Evolutionary conservation across 2,329 filamentous ascomycete species (phyloP).

Genomic region (Verticillium tricorpus): DNA sequence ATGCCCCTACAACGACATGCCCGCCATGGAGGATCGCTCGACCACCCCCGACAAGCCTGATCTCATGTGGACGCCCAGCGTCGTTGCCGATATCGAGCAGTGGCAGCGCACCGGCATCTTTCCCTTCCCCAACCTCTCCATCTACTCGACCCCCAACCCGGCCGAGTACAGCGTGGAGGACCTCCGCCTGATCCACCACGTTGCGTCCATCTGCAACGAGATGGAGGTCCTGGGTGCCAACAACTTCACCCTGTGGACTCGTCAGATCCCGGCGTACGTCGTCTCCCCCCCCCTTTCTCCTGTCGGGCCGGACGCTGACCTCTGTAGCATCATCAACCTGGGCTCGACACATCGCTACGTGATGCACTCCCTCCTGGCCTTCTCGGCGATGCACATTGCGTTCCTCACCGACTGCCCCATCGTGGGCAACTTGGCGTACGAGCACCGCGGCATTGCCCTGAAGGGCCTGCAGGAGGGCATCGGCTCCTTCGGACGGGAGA

Average conservation of each 20-base stretch:
- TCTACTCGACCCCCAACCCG: constrained; percentile 71
- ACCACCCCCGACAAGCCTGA: constrained; percentile 60
- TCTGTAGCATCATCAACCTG: constrained; percentile 69
- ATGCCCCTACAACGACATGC: constrained; percentile 93
- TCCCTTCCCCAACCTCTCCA: constrained; percentile 75
- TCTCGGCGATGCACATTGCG: constrained; percentile 92
- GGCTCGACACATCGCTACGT: constrained; percentile 81
- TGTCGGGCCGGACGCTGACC: constrained; percentile 15
- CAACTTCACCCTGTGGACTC: constrained; percentile 86
- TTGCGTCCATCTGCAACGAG: constrained; percentile 80
- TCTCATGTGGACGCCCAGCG: constrained; percentile 81
- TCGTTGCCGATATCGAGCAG: constrained; percentile 72
- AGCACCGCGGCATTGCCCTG: constrained; percentile 80
- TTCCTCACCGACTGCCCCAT: constrained; percentile 83
- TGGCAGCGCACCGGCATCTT: constrained; percentile 84
- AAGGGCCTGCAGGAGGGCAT: constrained; percentile 88
- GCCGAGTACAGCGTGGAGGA: constrained; percentile 72
- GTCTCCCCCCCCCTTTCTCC: background rate
- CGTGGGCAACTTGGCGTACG: constrained; percentile 82
- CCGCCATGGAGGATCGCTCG: constrained; percentile 57
- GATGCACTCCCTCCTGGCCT: constrained; percentile 87
- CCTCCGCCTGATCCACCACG: constrained; percentile 83
- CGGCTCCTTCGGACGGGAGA: constrained; percentile 74
- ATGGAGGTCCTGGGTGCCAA: constrained; percentile 72
- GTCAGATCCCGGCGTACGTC: constrained; percentile 85